Percentiles rank a stretch among this genome's conserved stretches.
Conservation (phyloP, 345 rosid species). For the Corymbia maculata region DNA sequence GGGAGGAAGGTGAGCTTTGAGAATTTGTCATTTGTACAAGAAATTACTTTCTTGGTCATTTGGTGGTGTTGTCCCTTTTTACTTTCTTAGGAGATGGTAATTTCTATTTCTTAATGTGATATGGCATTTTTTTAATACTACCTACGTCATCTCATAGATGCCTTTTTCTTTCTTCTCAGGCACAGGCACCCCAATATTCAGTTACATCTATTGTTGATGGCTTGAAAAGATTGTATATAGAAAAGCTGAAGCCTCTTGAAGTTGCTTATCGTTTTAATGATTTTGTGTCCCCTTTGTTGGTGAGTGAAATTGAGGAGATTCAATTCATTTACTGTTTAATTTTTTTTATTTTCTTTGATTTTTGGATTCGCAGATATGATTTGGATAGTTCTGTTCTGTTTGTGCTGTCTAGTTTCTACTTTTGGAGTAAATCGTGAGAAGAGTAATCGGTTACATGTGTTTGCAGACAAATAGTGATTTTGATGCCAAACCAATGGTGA, state of each 20-base stretch:
- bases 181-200: slow-evolving; percentile 36
- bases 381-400: not conserved
- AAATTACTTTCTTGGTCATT: not conserved
- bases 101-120: not conserved
- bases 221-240: slow-evolving; percentile 67
- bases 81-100: not conserved
- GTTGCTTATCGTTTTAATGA: slow-evolving; percentile 77
- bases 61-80: not conserved
- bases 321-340: not conserved
- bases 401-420: not conserved
- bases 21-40: not conserved
- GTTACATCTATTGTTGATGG: slow-evolving; percentile 92
- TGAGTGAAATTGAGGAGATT: slow-evolving; percentile 16
- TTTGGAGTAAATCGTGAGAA: not conserved
- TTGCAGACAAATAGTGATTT: slow-evolving; percentile 80
- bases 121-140: not conserved
- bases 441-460: not conserved
- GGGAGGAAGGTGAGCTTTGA: slow-evolving; percentile 34
- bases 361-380: not conserved
- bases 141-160: not conserved
- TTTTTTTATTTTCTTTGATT: not conserved
- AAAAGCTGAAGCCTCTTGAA: slow-evolving; percentile 90
- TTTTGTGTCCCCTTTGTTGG: slow-evolving; percentile 77
- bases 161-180: not conserved
- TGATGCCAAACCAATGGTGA: slow-evolving; percentile 96